These are phyloP conservation scores for Arabidopsis suecica DNA, from an alignment of 345 rosid species.

Conservation along the genomic window DNA sequence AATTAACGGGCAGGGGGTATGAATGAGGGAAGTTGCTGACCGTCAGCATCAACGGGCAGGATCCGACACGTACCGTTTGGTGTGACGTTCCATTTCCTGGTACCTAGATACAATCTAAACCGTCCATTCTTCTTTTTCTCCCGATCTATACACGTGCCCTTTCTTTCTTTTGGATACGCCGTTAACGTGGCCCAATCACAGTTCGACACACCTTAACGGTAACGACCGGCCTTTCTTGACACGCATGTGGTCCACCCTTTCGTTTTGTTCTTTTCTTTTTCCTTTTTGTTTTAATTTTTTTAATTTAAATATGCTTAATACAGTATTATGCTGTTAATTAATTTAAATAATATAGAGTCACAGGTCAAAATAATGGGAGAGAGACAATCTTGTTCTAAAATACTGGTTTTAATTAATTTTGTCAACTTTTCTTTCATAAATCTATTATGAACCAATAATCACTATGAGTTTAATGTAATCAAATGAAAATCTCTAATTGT, in stretches of 20 bases:
- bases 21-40: conserved; percentile 51
- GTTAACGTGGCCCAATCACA: conserved; percentile 63
- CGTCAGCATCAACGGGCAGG: conserved; percentile 70
- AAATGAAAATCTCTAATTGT: background rate
- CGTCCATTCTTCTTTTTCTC: conserved; percentile 51
- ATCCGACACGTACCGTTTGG: conserved; percentile 75
- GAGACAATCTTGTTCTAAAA: conserved; percentile 20
- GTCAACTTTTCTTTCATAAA: conserved; percentile 20
- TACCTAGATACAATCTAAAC: conserved; percentile 54
- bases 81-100: conserved; percentile 67
- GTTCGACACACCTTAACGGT: conserved; percentile 42
- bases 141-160: conserved; percentile 51
- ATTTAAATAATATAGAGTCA: conserved; percentile 23
- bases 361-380: conserved; percentile 36
- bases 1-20: conserved; percentile 57
- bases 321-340: conserved; percentile 23
- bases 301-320: conserved; percentile 2
- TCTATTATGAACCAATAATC: conserved; percentile 1
- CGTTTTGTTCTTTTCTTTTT: conserved; percentile 32
- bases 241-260: conserved; percentile 78
- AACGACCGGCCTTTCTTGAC: conserved; percentile 55
- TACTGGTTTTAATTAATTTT: background rate
- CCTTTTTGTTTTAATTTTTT: background rate
- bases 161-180: background rate
- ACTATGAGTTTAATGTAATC: background rate